These are phyloP conservation scores for Populus hybrid DNA, from an alignment of 441 rosid species.

Conservation along the genomic window DNA sequence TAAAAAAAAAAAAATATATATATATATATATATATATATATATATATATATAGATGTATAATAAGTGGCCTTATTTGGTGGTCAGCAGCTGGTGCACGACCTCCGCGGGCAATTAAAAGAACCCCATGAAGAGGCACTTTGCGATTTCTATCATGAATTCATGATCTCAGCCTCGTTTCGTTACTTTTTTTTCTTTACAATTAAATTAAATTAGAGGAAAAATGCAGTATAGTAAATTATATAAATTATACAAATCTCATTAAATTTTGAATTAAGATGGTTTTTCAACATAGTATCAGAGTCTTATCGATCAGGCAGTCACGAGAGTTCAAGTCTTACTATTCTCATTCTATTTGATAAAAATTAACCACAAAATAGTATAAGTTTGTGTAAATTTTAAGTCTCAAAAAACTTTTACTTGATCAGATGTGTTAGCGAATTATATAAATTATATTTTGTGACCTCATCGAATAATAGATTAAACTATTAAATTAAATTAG, in stretches of 20 bases:
- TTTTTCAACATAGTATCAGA: too few species aligned
- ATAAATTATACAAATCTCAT: too few species aligned
- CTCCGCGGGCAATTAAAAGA: background rate
- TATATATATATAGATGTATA: too few species aligned
- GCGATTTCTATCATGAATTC: background rate
- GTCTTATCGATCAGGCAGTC: rapidly evolving
- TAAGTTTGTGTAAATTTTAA: rapidly evolving
- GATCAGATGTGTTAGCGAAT: rapidly evolving
- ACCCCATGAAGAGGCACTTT: background rate
- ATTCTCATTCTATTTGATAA: too few species aligned
- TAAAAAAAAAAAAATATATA: too few species aligned
- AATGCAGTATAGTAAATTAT: too few species aligned
- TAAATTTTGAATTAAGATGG: rapidly evolving
- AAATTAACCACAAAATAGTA: rapidly evolving
- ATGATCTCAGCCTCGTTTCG: background rate
- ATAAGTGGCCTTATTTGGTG: background rate
- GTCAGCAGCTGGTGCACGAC: slow-evolving; percentile 13
- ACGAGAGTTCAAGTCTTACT: rapidly evolving
- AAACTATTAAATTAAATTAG: too few species aligned
- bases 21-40: too few species aligned
- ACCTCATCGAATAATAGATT: too few species aligned
- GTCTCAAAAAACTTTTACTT: rapidly evolving
- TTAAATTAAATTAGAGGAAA: too few species aligned
- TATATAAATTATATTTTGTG: too few species aligned
- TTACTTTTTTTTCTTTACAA: too few species aligned